These are phyloP conservation scores for Trichoderma brevicompactum DNA, from an alignment of 2,329 filamentous ascomycete genomes.

Conservation along the genomic window DNA sequence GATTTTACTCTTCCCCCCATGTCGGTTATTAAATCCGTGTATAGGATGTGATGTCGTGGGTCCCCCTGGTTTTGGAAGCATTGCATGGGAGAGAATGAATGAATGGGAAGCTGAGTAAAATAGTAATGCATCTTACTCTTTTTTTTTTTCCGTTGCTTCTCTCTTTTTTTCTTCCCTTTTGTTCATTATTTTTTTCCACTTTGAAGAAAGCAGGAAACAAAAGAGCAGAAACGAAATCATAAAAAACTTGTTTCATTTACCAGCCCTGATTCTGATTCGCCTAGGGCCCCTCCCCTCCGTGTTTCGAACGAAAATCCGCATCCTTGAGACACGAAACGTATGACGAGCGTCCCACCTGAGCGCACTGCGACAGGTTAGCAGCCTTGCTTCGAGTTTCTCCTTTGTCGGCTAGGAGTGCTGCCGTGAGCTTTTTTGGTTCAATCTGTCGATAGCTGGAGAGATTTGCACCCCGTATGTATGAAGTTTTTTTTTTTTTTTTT, in stretches of 20 bases:
- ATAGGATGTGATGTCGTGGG: too few species aligned
- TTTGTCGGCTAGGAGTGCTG: neutral
- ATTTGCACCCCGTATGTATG: conserved; percentile 12
- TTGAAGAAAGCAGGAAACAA: neutral
- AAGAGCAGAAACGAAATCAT: neutral
- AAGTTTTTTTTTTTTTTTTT: neutral
- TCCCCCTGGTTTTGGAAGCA: too few species aligned
- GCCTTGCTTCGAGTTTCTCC: neutral
- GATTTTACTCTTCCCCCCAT: neutral
- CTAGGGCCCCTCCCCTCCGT: neutral
- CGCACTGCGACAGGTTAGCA: conserved; percentile 5
- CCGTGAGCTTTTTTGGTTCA: neutral
- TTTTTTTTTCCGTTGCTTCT: neutral
- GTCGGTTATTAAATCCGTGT: neutral
- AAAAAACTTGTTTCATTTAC: neutral
- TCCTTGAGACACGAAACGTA: conserved; percentile 28
- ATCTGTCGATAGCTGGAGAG: neutral
- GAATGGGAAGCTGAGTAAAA: neutral
- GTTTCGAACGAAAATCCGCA: conserved; percentile 5
- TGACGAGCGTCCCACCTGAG: conserved; percentile 26
- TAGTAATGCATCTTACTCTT: neutral
- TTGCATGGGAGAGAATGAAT: too few species aligned
- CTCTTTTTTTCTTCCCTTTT: neutral
- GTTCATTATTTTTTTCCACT: neutral
- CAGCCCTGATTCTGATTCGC: conserved; percentile 16